These are phyloP conservation scores for Diaporthe sp. DNA, from an alignment of 2,329 filamentous ascomycete species.

Conservation along the genomic window DNA sequence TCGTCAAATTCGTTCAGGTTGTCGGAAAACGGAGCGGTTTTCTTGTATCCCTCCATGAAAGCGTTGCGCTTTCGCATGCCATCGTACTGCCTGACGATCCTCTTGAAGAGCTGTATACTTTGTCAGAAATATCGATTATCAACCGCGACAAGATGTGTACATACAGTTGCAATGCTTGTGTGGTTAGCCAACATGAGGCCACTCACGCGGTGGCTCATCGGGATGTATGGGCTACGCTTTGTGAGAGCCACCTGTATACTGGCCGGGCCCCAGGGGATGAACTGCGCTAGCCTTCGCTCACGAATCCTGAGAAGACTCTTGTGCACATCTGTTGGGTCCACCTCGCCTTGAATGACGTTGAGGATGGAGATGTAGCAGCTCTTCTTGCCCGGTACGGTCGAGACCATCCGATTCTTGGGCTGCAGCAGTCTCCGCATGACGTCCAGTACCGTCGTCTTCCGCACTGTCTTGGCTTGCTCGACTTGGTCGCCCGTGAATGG, in stretches of 20 bases:
- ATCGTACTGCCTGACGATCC: constrained; percentile 93
- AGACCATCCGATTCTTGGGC: constrained; percentile 99
- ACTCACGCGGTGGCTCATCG: constrained; percentile 93
- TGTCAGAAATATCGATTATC: constrained; percentile 21
- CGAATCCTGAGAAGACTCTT: constrained; percentile 97
- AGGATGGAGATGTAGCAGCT: constrained; percentile 99
- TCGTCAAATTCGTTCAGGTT: constrained; percentile 96
- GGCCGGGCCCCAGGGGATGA: constrained; percentile 98
- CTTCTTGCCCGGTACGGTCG: constrained; percentile 93
- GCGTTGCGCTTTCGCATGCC: constrained; percentile 96
- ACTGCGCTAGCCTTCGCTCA: constrained; percentile 92
- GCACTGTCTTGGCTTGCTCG: constrained; percentile 96
- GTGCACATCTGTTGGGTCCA: constrained; percentile 97
- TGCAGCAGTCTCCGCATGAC: constrained; percentile 97
- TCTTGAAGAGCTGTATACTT: constrained; percentile 82
- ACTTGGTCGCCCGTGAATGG: constrained; percentile 97
- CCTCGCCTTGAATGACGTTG: constrained; percentile 99
- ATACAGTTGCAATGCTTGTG: constrained; percentile 91
- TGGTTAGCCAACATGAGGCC: constrained; percentile 99
- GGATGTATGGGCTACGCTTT: constrained; percentile 95
- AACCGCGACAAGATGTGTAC: constrained; percentile 45
- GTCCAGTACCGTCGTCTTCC: constrained; percentile 97
- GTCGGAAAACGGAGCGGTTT: constrained; percentile 92
- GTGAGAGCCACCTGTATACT: constrained; percentile 98
- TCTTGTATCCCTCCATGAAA: constrained; percentile 96